Evolutionary conservation across 108 stramenopile species (phyloP).

Genomic region (Epipyxis sp.): DNA sequence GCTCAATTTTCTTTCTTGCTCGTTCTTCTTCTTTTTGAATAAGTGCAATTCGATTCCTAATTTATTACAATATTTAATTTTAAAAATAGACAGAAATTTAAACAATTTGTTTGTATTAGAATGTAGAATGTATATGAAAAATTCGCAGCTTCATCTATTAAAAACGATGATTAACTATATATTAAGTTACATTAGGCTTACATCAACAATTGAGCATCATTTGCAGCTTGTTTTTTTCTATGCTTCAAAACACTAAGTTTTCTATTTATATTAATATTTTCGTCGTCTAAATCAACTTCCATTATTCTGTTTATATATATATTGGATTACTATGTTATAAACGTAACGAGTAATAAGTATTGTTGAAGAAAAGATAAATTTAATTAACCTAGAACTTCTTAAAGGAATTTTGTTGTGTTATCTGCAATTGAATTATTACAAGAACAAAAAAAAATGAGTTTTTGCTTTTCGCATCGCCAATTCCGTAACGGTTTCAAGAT

Average conservation of each 20-base stretch:
- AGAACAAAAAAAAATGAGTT: too few relatives aligned
- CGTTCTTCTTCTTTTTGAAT: conserved; percentile 31
- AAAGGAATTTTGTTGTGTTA: too few relatives aligned
- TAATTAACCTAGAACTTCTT: too few relatives aligned
- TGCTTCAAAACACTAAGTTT: conserved; percentile 21
- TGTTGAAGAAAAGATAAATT: too few relatives aligned
- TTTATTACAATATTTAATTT: neutral
- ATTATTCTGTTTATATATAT: neutral
- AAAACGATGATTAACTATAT: neutral
- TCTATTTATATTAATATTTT: conserved; percentile 3
- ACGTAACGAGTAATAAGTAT: too few relatives aligned
- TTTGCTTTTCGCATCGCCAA: too few relatives aligned
- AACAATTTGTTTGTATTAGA: neutral
- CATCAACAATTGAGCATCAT: conserved; percentile 33
- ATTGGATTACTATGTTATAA: too few relatives aligned
- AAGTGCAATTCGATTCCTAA: conserved; percentile 31
- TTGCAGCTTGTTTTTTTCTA: conserved; percentile 25
- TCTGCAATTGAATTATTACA: too few relatives aligned
- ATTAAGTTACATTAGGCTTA: neutral
- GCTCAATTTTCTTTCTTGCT: conserved; percentile 28
- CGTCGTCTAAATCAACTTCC: neutral
- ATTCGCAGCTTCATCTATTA: neutral
- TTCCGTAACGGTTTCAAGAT: too few relatives aligned
- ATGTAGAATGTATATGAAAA: neutral
- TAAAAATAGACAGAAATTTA: too few relatives aligned